These are phyloP conservation scores for Exophiala aquamarina DNA, from an alignment of 2,329 filamentous ascomycete genomes.

Conservation along the genomic window DNA sequence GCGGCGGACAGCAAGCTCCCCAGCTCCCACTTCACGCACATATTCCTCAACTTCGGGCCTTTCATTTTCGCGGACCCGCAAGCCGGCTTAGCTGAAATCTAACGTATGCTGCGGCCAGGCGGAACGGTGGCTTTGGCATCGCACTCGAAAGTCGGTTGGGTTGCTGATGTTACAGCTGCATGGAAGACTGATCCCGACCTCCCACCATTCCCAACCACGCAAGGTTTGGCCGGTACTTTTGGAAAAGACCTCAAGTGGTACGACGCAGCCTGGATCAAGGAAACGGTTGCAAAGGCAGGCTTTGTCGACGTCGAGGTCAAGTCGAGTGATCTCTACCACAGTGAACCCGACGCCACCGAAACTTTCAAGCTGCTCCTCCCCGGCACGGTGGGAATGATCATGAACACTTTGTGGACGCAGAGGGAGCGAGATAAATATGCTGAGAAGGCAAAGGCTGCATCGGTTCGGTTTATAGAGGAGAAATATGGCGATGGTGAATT, in stretches of 20 bases:
- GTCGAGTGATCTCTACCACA: background rate
- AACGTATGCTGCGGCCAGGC: constrained; percentile 36
- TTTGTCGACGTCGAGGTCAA: constrained; percentile 8
- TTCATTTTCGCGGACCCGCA: constrained; percentile 48
- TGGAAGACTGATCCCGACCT: constrained; percentile 30
- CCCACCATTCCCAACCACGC: constrained; percentile 28
- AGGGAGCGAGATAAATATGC: constrained; percentile 14
- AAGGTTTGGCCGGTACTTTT: constrained; percentile 16
- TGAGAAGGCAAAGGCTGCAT: constrained; percentile 8
- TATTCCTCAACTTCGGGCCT: constrained; percentile 50
- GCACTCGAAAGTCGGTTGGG: constrained; percentile 38
- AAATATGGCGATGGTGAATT: constrained; percentile 18
- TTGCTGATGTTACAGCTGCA: constrained; percentile 28
- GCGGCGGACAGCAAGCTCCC: constrained; percentile 47
- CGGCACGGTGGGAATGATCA: constrained; percentile 10
- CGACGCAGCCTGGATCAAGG: constrained; percentile 3
- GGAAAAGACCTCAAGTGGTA: constrained; percentile 9
- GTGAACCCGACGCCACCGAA: background rate
- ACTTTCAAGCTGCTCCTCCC: constrained; percentile 8
- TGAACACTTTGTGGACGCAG: constrained; percentile 10
- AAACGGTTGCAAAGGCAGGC: too few relatives aligned
- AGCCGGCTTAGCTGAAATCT: constrained; percentile 32
- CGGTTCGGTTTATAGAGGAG: constrained; percentile 15
- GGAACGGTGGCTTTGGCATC: constrained; percentile 37
- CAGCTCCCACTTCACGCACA: constrained; percentile 40